phyloP scores from a whole-genome alignment of 257 asterid species.

The Datura wrightii region DNA sequence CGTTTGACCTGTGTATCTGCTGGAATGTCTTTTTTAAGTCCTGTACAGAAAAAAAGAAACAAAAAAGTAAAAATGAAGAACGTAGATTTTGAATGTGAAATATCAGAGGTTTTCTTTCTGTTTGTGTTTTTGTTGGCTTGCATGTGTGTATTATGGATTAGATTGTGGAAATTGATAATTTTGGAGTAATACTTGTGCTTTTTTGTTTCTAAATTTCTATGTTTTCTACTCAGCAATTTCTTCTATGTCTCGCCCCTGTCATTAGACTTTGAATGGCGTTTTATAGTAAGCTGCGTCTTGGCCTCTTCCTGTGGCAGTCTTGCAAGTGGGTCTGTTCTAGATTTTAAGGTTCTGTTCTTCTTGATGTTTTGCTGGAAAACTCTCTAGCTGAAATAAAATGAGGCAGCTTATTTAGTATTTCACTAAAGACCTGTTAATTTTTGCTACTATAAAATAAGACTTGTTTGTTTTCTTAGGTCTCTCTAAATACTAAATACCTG shows the following conservation, averaged over 20 bases:
- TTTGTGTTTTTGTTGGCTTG: slow-evolving; percentile 8
- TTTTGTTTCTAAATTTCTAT: neutral
- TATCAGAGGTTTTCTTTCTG: neutral
- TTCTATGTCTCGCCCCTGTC: neutral
- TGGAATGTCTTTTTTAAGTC: neutral
- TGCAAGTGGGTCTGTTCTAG: neutral
- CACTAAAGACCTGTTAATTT: too few relatives aligned
- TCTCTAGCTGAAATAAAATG: neutral
- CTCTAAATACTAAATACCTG: too few relatives aligned
- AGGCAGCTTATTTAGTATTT: neutral
- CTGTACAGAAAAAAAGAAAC: too few relatives aligned
- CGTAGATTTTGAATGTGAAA: neutral
- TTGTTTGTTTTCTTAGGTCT: too few relatives aligned
- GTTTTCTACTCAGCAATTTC: neutral
- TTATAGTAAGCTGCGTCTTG: neutral
- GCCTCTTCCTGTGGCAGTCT: neutral
- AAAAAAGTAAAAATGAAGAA: neutral
- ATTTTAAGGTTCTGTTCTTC: neutral
- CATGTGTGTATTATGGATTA: neutral
- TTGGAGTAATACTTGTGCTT: neutral
- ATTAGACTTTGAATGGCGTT: neutral
- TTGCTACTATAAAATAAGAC: too few relatives aligned
- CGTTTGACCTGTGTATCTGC: neutral
- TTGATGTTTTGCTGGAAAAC: neutral
- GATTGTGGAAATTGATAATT: neutral